Conservation (phyloP, 345 rosid species). For the Ceriops zippeliana region DNA sequence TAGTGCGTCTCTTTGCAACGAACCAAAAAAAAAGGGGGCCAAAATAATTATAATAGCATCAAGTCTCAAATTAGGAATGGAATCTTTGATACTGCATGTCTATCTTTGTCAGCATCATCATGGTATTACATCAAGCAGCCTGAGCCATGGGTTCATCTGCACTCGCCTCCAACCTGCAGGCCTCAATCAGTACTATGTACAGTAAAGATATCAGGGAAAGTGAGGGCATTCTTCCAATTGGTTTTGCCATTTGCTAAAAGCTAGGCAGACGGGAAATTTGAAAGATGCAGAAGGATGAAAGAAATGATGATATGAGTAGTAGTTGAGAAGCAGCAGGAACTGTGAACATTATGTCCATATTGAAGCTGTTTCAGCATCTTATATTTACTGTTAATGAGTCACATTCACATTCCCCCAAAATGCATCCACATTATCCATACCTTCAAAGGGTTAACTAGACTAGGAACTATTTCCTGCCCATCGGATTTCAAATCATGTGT, state of each 20-base stretch:
- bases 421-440: neutral
- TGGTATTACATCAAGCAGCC: slow-evolving; percentile 36
- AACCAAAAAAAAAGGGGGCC: no score
- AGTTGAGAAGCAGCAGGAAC: no score
- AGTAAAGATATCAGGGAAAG: neutral
- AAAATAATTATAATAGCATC: no score
- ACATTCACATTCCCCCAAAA: neutral
- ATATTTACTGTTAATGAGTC: neutral
- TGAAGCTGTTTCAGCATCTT: neutral
- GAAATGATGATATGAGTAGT: neutral
- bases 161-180: slow-evolving; percentile 42
- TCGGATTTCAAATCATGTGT: neutral
- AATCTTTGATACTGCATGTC: neutral
- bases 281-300: neutral
- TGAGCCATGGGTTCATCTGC: slow-evolving; percentile 52
- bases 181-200: neutral
- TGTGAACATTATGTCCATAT: no score
- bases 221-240: neutral
- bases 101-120: neutral
- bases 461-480: neutral
- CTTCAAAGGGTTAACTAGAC: neutral
- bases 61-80: neutral
- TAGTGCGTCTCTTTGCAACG: no score
- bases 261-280: neutral
- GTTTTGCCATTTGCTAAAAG: neutral